Conservation (phyloP, 2,329 filamentous ascomycete species). For the Ilyonectria destructans region DNA sequence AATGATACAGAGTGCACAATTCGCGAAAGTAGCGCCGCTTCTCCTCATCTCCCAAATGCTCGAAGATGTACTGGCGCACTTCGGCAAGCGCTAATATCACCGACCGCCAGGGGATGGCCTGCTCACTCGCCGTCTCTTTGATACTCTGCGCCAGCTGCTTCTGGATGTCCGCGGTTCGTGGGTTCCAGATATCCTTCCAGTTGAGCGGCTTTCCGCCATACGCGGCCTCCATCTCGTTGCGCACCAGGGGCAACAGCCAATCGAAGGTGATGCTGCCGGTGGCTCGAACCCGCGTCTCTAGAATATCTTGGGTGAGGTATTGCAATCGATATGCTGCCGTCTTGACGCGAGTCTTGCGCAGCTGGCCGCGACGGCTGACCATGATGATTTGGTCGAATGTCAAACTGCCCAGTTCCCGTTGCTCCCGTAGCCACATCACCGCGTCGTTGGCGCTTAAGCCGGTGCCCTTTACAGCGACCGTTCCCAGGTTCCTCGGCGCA, state of each 20-base stretch:
- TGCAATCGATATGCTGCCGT: conserved; percentile 2
- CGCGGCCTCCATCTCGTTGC: conserved; percentile 11
- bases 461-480: conserved; percentile 1
- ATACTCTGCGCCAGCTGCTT: neutral
- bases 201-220: neutral
- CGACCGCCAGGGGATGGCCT: neutral
- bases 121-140: neutral
- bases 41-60: neutral
- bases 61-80: conserved; percentile 14
- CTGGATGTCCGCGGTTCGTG: neutral
- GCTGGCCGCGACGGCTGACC: conserved; percentile 12
- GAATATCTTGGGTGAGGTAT: conserved; percentile 11
- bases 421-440: conserved; percentile 2
- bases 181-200: conserved; percentile 15
- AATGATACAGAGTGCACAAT: conserved; percentile 7
- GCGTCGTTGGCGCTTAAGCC: conserved; percentile 9
- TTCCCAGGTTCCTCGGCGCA: neutral
- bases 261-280: neutral
- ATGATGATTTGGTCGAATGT: conserved; percentile 13
- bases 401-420: neutral
- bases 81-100: conserved; percentile 1
- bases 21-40: conserved; percentile 12
- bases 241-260: conserved; percentile 9
- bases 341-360: conserved; percentile 14
- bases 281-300: neutral